Evolutionary conservation across 768 basidiomycete species (phyloP), one percentile per base, ranked within the genome.

Genomic region (Trametes cubensis): DNA sequence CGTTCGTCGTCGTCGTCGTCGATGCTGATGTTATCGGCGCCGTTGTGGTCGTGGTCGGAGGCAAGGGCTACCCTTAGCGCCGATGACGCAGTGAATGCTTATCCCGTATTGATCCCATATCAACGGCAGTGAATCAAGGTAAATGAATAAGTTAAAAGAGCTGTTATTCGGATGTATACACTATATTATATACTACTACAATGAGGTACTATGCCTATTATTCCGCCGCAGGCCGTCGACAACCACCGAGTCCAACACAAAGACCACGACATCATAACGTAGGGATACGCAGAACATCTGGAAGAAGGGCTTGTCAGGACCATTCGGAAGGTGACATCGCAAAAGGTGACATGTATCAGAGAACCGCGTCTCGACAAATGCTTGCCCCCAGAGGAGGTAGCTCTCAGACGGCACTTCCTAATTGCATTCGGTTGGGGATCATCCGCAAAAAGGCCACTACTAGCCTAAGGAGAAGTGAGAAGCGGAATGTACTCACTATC

Each of bases 341-440:
- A 11, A 11, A 11, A 34, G 34, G 11, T 34, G 34, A 47, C 11
- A 42, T 18, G 20, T 34, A 57, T 67, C 66, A 67, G 66, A 62
- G 66, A 67, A 67, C 66, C 66, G 66, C 58, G 66, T 67, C 66
- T 67, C 66, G 66, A 67, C 66, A 67, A 51, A 58, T 21, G 54
- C 66, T 52, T 39, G 47, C 61, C 50, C 50, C 61, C 61, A 50
- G 47, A 55, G 50, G 61, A 57, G 38, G 61, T 38, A 38, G 55
- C 61, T 57, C 44, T 69, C 70, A 71, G 70, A 71, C 70, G 70
- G 70, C 70, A 71, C 70, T 71, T 71, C 70, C 70, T 71, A 71
- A 70, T 71, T 70, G 70, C 70, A 58, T 70, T 70, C 70, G 70
- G 70, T 70, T 70, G 44, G 49, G 59, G 58, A 66, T 70, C 70